A percentile compares a stretch with the other conserved stretches of the same genome.
These are phyloP conservation scores for Ceriops tagal DNA, from an alignment of 345 rosid genomes.

Conservation along the genomic window DNA sequence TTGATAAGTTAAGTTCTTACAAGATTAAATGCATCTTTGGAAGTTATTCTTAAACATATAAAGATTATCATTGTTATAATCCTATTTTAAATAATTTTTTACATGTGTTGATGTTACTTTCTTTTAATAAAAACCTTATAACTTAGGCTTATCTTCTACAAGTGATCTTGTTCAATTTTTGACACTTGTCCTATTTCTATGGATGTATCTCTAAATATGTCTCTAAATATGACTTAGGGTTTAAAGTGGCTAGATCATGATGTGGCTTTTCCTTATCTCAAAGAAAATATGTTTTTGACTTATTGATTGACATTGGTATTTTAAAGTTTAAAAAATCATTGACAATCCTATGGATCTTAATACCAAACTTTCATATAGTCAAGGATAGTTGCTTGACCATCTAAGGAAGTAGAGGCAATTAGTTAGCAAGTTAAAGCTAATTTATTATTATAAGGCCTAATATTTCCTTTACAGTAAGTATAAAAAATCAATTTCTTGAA, in stretches of 20 bases:
- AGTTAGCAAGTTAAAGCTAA: not conserved
- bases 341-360: not conserved
- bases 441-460: not conserved
- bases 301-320: fast-evolving
- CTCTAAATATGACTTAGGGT: too few species aligned
- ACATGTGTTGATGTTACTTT: not conserved
- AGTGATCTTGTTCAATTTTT: not conserved
- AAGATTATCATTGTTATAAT: not conserved
- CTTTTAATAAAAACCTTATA: not conserved
- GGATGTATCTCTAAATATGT: too few species aligned
- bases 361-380: not conserved
- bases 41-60: not conserved
- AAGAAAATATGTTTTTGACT: not conserved
- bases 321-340: not conserved
- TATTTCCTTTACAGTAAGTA: not conserved
- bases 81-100: not conserved
- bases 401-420: not conserved
- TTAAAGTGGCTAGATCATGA: not conserved
- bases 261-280: not conserved
- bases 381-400: not conserved
- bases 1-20: not conserved
- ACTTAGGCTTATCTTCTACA: too few species aligned
- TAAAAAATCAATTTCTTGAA: not conserved
- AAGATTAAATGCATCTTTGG: not conserved
- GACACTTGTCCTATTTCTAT: not conserved